Evolutionary conservation across 306 rosid genomes (phyloP).

Genomic region (Benincasa hispida): DNA sequence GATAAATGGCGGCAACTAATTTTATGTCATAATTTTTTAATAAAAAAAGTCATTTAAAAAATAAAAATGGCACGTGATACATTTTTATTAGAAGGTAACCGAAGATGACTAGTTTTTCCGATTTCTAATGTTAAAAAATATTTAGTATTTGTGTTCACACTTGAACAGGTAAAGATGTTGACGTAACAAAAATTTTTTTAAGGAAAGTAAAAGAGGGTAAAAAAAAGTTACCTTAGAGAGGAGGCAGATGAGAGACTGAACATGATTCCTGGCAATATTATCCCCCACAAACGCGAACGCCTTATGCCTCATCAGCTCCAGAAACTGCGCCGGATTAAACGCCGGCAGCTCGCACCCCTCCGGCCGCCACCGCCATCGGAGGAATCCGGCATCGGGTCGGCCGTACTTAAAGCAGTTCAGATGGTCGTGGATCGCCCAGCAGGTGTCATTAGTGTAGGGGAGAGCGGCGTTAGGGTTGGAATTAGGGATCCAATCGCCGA

Average conservation of each 20-base stretch:
- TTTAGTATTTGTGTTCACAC: too few species aligned
- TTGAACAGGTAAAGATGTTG: too few species aligned
- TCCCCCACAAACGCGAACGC: slow-evolving; percentile 83
- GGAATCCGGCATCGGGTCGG: slow-evolving; percentile 49
- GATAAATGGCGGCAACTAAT: too few species aligned
- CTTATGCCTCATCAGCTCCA: slow-evolving; percentile 54
- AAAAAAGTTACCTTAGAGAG: slow-evolving; percentile 17
- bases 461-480: slow-evolving; percentile 19
- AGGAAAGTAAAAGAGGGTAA: not conserved
- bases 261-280: slow-evolving; percentile 73
- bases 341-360: slow-evolving; percentile 63
- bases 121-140: too few species aligned
- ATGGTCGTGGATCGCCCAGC: slow-evolving; percentile 45
- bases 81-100: too few species aligned
- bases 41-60: too few species aligned
- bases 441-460: slow-evolving; percentile 50
- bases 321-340: slow-evolving; percentile 58
- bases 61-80: too few species aligned
- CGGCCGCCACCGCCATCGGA: slow-evolving; percentile 86
- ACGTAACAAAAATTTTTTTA: not conserved
- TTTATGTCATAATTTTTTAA: too few species aligned
- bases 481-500: slow-evolving; percentile 62
- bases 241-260: slow-evolving; percentile 80
- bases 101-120: too few species aligned
- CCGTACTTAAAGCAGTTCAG: slow-evolving; percentile 81